Conservation (phyloP, 805 yeast genomes). For the Blastobotrys terrestris region DNA sequence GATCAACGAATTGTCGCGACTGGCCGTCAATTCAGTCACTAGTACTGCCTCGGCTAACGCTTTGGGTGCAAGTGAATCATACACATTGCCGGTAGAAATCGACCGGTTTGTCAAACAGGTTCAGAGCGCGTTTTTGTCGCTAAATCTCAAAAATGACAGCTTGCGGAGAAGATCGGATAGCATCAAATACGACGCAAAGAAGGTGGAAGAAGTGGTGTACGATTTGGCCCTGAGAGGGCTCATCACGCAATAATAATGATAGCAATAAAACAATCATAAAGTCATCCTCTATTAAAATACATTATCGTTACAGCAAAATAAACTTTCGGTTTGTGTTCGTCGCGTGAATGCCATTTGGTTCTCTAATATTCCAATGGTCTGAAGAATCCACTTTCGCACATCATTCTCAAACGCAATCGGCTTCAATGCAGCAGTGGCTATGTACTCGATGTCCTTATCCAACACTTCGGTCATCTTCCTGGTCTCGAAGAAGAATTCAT, state of each 20-base stretch:
- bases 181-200: constrained; percentile 29
- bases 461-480: constrained; percentile 7
- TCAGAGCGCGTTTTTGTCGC: constrained; percentile 24
- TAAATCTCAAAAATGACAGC: constrained; percentile 28
- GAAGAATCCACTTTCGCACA: constrained; percentile 16
- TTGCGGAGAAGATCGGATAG: constrained; percentile 27
- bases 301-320: not conserved
- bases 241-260: not conserved
- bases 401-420: constrained; percentile 12
- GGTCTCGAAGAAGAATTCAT: constrained; percentile 1
- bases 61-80: constrained; percentile 5
- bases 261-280: not conserved
- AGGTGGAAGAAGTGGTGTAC: constrained; percentile 29
- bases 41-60: constrained; percentile 13
- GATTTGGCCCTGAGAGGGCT: constrained; percentile 24
- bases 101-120: constrained; percentile 21
- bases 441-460: constrained; percentile 8
- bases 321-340: constrained; percentile 16
- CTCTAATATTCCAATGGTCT: constrained; percentile 18
- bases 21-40: constrained; percentile 26
- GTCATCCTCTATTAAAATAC: not conserved
- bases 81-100: constrained; percentile 6
- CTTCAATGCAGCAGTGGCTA: constrained; percentile 9
- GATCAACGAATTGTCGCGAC: constrained; percentile 24
- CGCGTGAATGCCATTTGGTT: constrained; percentile 17